A percentile compares a stretch with the other conserved stretches of the same genome.
Evolutionary conservation across 176 grass and related monocot species (phyloP).

Genomic region (Aegilops umbellulata): DNA sequence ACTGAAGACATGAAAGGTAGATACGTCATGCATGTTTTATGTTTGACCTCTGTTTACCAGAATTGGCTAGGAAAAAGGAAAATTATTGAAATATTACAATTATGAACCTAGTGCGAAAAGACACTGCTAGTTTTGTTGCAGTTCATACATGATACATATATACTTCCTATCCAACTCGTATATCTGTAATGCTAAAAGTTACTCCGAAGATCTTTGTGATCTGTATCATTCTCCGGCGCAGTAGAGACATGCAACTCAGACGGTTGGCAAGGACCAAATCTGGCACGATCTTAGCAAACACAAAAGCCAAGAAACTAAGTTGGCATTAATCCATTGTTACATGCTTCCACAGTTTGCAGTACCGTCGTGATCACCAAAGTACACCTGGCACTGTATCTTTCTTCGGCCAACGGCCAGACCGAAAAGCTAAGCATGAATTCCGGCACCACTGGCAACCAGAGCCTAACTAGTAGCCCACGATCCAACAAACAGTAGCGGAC

Average conservation of each 20-base stretch:
- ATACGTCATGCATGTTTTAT: background rate
- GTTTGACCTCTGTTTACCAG: background rate
- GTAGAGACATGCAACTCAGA: background rate
- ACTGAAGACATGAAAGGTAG: conserved; percentile 47
- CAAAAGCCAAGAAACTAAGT: background rate
- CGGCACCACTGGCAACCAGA: background rate
- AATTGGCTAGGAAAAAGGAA: background rate
- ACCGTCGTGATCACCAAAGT: background rate
- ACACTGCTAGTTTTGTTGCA: too few relatives aligned
- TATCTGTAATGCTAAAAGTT: background rate
- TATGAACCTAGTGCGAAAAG: background rate
- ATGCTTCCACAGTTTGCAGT: background rate
- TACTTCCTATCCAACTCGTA: background rate
- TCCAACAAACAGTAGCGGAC: background rate
- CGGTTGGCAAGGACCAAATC: background rate
- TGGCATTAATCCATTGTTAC: background rate
- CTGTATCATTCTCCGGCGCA: background rate
- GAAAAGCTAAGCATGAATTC: background rate
- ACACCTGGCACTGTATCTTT: background rate
- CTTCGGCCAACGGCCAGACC: background rate
- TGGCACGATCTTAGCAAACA: background rate
- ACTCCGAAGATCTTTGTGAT: background rate
- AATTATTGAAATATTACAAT: background rate
- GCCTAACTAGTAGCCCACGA: background rate
- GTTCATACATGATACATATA: too few relatives aligned